Base-by-base conservation (phyloP, 2,329 filamentous ascomycete genomes). In the Fusarium sp. region DNA sequence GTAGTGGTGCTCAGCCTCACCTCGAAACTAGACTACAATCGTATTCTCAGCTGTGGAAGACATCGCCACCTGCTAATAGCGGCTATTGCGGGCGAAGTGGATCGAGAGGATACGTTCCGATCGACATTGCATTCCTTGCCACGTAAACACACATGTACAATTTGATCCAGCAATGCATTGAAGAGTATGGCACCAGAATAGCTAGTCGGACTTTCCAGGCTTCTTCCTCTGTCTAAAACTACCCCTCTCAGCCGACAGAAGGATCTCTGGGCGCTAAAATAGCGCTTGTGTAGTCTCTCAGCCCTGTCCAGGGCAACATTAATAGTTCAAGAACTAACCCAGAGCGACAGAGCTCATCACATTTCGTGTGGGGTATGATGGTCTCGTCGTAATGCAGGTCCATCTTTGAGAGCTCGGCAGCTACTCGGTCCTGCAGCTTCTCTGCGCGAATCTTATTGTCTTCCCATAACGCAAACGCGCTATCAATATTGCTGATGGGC, bases 271-370 rank as follows among this genome's bases (percentile, higher is more conserved):
- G 7, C 7, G n/a, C 52, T 30, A 28, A 15, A 16, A 55, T 37
- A 34, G 47, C 46, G 31, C 16, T 39, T 18, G 27, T 36, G 13
- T 63, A 57, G n/a, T 63, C 46, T 13, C 60, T 40, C 5, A 63
- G 31, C 13, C 36, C 44, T n/a, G 47, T n/a, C 48, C 48, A 63
- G 4, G 60, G 60, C 3, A 59, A 31, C n/a, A 63, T 31, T 5
- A 63, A 13, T 23, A 63, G 40, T 44, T 63, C 60, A 9, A 59
- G n/a, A 16, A 63, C 60, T 8, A 63, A 13, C 27, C 60, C 54
- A 2, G 30, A 43, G 9, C 27, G 18, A 30, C 52, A 63, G 6
- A 63, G 36, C 7, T 50, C 34, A 28, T 52, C 47, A 16, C 60
- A 62, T 40, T 46, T 27, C 5, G 8, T 46, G 23, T 47, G 39